These are phyloP conservation scores for Thymus mandschuricus DNA, from an alignment of 257 asterid genomes.

Conservation along the genomic window DNA sequence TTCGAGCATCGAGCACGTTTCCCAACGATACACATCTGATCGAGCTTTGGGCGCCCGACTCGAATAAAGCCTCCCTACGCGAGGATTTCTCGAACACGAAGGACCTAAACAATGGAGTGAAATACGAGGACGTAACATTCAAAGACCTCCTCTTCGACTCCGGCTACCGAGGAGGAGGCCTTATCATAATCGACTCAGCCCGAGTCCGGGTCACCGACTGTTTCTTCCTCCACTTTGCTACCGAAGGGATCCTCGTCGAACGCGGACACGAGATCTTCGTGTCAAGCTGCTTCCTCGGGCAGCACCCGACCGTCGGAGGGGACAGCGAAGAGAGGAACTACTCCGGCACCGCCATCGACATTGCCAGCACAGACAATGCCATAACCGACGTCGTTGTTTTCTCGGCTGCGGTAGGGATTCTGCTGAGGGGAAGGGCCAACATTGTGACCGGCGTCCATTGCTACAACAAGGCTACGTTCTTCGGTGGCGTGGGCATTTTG, in stretches of 20 bases:
- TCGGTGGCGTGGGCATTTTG: slow-evolving; percentile 60
- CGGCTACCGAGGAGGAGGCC: slow-evolving; percentile 54
- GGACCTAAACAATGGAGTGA: slow-evolving; percentile 44
- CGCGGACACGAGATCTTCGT: slow-evolving; percentile 67
- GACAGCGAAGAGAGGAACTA: slow-evolving; percentile 44
- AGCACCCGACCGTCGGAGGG: slow-evolving; percentile 61
- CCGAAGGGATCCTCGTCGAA: slow-evolving; percentile 49
- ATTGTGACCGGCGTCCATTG: slow-evolving; percentile 59
- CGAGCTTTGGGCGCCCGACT: slow-evolving; percentile 58
- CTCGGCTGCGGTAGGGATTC: slow-evolving; percentile 56
- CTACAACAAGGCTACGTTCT: slow-evolving; percentile 59
- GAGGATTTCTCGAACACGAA: slow-evolving; percentile 18
- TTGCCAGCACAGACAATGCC: slow-evolving; percentile 63
- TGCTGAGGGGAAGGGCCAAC: slow-evolving; percentile 55
- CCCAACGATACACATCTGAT: slow-evolving; percentile 55
- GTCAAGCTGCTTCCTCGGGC: slow-evolving; percentile 57
- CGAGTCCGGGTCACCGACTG: slow-evolving; percentile 48
- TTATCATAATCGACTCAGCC: slow-evolving; percentile 47
- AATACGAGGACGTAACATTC: slow-evolving; percentile 58
- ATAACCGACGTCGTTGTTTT: slow-evolving; percentile 59
- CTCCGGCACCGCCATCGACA: slow-evolving; percentile 54
- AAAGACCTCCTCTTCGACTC: slow-evolving; percentile 69
- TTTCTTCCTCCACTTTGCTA: slow-evolving; percentile 57
- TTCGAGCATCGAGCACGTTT: slow-evolving; percentile 57
- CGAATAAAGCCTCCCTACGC: slow-evolving; percentile 22